phyloP scores from a whole-genome alignment of 2,329 filamentous ascomycete species.

The Amauroascus niger region DNA sequence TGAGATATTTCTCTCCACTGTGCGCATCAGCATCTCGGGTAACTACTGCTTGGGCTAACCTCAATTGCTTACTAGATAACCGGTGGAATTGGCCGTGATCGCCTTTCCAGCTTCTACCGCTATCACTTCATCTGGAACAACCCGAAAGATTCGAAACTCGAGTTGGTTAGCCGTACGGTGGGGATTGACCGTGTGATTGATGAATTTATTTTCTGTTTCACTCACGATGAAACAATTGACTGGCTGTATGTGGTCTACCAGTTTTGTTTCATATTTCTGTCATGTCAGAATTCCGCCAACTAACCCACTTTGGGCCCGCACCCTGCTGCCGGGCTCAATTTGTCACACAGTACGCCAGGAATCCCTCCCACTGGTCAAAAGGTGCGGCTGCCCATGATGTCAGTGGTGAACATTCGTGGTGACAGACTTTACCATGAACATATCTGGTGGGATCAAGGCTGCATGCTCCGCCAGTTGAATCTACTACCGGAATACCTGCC shows the following conservation, averaged over 20 bases:
- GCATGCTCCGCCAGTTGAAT: constrained; percentile 50
- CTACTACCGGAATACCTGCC: constrained; percentile 54
- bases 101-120: constrained; percentile 58
- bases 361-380: constrained; percentile 47
- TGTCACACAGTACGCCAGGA: constrained; percentile 45
- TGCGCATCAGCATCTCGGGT: too few species aligned
- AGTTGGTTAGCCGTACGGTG: constrained; percentile 51
- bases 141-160: constrained; percentile 54
- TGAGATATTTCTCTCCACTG: neutral
- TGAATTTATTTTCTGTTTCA: constrained; percentile 49
- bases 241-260: constrained; percentile 45
- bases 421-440: constrained; percentile 46
- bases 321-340: neutral
- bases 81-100: constrained; percentile 57
- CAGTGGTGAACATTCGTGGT: constrained; percentile 46
- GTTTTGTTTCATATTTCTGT: neutral
- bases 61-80: constrained; percentile 39
- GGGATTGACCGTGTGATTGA: constrained; percentile 51
- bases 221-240: constrained; percentile 46
- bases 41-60: neutral
- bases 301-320: neutral
- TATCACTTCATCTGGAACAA: constrained; percentile 69
- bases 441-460: constrained; percentile 55
- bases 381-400: constrained; percentile 49
- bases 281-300: neutral